phyloP scores from a whole-genome alignment of 1,284 basidiomycete species.

The Cutaneotrichosporon curvatum region DNA sequence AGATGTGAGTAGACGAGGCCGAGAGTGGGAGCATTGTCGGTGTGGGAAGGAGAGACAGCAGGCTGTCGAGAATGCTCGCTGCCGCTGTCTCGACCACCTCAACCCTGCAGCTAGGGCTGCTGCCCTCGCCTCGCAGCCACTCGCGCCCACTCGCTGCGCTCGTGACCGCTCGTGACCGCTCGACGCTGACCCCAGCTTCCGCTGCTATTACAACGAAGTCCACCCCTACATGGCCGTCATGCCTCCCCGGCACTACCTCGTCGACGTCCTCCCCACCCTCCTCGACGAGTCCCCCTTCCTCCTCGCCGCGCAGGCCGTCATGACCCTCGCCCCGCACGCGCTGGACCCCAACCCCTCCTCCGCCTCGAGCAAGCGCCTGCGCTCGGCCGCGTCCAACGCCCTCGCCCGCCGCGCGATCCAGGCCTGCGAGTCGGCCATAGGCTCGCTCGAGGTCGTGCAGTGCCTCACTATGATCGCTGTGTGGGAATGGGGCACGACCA shows the following conservation, averaged over 20 bases:
- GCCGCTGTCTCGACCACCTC: too few species aligned
- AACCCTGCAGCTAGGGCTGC: neutral
- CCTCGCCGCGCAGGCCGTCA: constrained; percentile 42
- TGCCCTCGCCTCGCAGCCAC: neutral
- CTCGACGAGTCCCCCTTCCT: constrained; percentile 41
- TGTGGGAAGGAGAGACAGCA: too few species aligned
- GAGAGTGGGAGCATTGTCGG: too few species aligned
- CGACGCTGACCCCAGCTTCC: constrained; percentile 22
- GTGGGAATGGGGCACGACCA: constrained; percentile 44
- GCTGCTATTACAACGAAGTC: constrained; percentile 44
- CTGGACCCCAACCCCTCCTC: constrained; percentile 38
- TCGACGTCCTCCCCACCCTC: constrained; percentile 28
- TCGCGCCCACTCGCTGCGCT: neutral
- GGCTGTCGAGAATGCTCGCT: too few species aligned
- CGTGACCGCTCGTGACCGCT: too few species aligned
- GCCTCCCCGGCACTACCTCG: constrained; percentile 35
- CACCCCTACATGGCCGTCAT: constrained; percentile 45
- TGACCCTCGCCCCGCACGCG: constrained; percentile 41
- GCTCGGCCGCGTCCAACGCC: constrained; percentile 25
- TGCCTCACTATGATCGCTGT: constrained; percentile 38
- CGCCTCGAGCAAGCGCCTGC: constrained; percentile 32
- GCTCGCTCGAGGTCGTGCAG: constrained; percentile 38
- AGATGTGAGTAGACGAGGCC: constrained; percentile 28
- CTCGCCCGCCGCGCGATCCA: constrained; percentile 26
- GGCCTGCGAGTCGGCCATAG: neutral